Percentiles rank a stretch among this genome's conserved stretches.
phyloP scores from a whole-genome alignment of 257 asterid species.

The Leonotis leonurus region DNA sequence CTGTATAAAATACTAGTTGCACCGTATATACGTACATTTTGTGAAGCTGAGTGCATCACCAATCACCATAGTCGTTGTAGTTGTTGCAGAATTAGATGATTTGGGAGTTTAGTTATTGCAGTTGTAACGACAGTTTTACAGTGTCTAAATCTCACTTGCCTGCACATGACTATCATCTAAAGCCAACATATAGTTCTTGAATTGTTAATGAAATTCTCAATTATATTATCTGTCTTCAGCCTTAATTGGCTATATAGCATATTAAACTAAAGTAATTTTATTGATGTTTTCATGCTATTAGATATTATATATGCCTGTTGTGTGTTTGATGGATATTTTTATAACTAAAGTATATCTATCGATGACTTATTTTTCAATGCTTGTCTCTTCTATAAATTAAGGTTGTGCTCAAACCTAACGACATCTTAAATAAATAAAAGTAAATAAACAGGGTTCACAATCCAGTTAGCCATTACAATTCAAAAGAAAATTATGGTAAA shows the following conservation, averaged over 20 bases:
- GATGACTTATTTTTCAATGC: too few relatives aligned
- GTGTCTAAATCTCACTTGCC: background rate
- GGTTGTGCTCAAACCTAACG: too few relatives aligned
- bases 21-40: constrained; percentile 10
- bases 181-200: background rate
- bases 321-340: too few relatives aligned
- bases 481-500: too few relatives aligned
- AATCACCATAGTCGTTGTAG: background rate
- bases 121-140: background rate
- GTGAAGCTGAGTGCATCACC: background rate
- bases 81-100: constrained; percentile 8
- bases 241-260: background rate
- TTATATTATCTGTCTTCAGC: background rate
- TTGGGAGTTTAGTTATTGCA: background rate
- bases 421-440: too few relatives aligned
- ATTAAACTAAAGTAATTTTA: background rate
- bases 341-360: too few relatives aligned
- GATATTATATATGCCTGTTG: background rate
- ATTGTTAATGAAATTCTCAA: background rate
- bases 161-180: too few relatives aligned
- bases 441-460: too few relatives aligned
- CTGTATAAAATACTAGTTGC: constrained; percentile 15
- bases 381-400: too few relatives aligned
- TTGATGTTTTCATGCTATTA: background rate
- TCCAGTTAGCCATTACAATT: too few relatives aligned